Evolutionary conservation across 2,329 filamentous ascomycete genomes (phyloP), one percentile per base, ranked within the genome.

Genomic region (Phyllosticta citribraziliensis): DNA sequence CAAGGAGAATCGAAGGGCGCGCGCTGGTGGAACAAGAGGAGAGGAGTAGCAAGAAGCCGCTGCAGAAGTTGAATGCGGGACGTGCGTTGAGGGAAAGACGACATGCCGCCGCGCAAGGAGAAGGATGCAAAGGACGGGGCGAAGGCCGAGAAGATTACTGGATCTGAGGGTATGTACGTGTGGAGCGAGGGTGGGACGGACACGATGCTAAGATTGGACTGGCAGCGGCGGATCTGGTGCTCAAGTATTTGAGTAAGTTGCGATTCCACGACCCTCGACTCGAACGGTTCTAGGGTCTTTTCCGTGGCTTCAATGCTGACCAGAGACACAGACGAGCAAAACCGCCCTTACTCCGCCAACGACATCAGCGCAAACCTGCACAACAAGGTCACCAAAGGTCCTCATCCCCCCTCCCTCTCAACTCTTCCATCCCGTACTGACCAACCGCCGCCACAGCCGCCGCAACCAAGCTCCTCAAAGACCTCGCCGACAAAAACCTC

Each of bases 301-400:
- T 2, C 12, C 52, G n/a, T 25, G 19, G 24, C 5, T 14, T 24
- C 52, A 25, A n/a, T 17, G 14, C 30, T 14, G 40, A n/a, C 58
- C 20, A 35, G 55, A 51, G 19, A 51, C 35, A 9, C 51, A 40
- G 27, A 14, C 17, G 40, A 51, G 59, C 47, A 51, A 65, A 81
- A 79, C 70, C 79, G 80, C 64, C 80, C 80, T 2, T 82, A 82
- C 67, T 83, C 80, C 12, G 80, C 80, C 2, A 82, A 78, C 54
- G 84, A 87, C 55, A 75, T 86, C 52, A 84, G 81, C 60, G 75
- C 79, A 12, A 86, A 87, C 70, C 73, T 87, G 51, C 82, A 84
- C 67, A 84, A 84, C 66, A 81, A 79, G 63, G 80, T 84, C 62
- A 80, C 80, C 14, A 86, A 85, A 74, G 69, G 79, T 81, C 17